Conservation (phyloP, 495 filamentous ascomycete species). For the Staphylotrichum longicolle region DNA sequence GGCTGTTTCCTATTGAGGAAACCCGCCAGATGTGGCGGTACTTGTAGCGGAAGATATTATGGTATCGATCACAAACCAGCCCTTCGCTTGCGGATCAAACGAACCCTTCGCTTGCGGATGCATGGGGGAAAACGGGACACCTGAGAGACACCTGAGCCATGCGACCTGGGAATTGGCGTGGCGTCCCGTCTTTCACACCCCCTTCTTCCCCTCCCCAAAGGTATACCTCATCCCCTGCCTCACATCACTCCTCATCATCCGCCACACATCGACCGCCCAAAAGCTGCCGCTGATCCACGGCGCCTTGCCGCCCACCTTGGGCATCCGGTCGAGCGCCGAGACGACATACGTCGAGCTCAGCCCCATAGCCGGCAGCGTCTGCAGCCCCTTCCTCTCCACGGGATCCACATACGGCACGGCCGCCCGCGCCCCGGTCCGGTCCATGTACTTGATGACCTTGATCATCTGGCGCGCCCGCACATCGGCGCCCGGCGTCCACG, state of each 20-base stretch:
- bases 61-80: too few species aligned
- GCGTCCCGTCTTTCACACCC: conserved; percentile 1
- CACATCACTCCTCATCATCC: conserved; percentile 31
- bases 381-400: conserved; percentile 19
- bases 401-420: conserved; percentile 31
- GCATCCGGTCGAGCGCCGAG: conserved; percentile 32
- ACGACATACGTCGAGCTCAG: conserved; percentile 38
- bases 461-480: conserved; percentile 34
- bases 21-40: too few species aligned
- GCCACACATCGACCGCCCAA: conserved; percentile 31
- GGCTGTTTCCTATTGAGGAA: too few species aligned
- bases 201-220: conserved; percentile 14
- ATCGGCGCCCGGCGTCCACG: conserved; percentile 54
- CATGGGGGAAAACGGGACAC: too few species aligned
- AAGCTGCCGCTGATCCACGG: conserved; percentile 38
- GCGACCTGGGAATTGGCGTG: too few species aligned
- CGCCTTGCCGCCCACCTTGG: conserved; percentile 32
- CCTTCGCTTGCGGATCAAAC: too few species aligned
- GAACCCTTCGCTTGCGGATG: too few species aligned
- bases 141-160: too few species aligned
- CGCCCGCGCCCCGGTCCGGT: conserved; percentile 32
- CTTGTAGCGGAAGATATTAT: too few species aligned
- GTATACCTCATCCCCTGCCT: conserved; percentile 36
- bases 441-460: conserved; percentile 42
- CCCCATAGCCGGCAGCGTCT: conserved; percentile 23